Percentiles rank a stretch among this genome's conserved stretches.
Conservation (phyloP, 1,284 basidiomycete species). For the Trichosporon ovoides region DNA sequence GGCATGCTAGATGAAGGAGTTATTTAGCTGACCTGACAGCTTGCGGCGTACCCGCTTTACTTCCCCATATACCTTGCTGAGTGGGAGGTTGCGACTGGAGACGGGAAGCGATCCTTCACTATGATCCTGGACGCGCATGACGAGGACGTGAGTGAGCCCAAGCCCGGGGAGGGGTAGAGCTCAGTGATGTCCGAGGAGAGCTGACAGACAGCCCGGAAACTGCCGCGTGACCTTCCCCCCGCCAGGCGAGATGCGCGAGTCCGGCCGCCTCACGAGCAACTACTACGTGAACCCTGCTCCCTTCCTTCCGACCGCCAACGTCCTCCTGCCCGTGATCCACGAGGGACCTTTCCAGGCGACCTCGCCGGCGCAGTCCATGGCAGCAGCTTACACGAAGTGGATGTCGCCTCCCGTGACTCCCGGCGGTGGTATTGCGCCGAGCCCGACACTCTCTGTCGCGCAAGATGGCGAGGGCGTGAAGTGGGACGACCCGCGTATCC, state of each 20-base stretch:
- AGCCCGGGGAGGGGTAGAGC: too few relatives aligned
- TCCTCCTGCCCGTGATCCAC: slow-evolving; percentile 16
- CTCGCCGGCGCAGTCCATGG: slow-evolving; percentile 9
- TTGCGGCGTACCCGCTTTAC: slow-evolving; percentile 46
- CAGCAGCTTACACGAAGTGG: slow-evolving; percentile 27
- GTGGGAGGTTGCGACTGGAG: slow-evolving; percentile 31
- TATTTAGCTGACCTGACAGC: slow-evolving; percentile 25
- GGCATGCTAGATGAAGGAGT: too few relatives aligned
- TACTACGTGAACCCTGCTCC: slow-evolving; percentile 39
- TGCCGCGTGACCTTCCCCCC: slow-evolving; percentile 38
- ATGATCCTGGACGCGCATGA: slow-evolving; percentile 46
- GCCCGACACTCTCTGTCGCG: slow-evolving; percentile 19
- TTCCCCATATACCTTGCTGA: slow-evolving; percentile 47
- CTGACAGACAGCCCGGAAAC: slow-evolving; percentile 23
- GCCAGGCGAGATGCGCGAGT: slow-evolving; percentile 28
- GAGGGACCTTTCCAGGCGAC: not conserved
- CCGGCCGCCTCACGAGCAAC: slow-evolving; percentile 27
- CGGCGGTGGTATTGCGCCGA: slow-evolving; percentile 32
- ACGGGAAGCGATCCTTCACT: slow-evolving; percentile 26
- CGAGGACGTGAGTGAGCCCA: slow-evolving; percentile 21
- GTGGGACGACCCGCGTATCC: slow-evolving; percentile 42
- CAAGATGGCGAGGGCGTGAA: slow-evolving; percentile 22
- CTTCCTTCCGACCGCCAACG: slow-evolving; percentile 27
- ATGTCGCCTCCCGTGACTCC: slow-evolving; percentile 31
- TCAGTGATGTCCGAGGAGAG: too few relatives aligned